phyloP scores from a whole-genome alignment of 257 asterid species.

The Rubia yunnanensis region DNA sequence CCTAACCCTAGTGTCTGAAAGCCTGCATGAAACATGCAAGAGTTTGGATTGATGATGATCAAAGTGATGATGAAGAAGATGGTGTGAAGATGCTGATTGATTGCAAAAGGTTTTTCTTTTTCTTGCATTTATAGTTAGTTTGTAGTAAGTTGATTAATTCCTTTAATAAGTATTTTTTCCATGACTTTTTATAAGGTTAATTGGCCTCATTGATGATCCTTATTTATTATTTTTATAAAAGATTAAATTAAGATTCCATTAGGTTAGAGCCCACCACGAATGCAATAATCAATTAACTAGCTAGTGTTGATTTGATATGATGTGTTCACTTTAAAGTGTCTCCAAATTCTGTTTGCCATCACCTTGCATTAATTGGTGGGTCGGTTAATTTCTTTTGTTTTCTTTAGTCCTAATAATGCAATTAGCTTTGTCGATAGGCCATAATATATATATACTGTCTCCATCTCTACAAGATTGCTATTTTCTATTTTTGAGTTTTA shows the following conservation, averaged over 20 bases:
- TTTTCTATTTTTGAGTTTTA: too few species aligned
- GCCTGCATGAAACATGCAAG: slow-evolving; percentile 29
- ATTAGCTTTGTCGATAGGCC: slow-evolving; percentile 21
- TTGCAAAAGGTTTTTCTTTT: slow-evolving; percentile 25
- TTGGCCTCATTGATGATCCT: slow-evolving; percentile 1
- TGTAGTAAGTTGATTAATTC: not conserved
- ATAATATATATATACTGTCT: too few species aligned
- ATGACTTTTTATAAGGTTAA: not conserved
- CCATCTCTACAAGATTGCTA: too few species aligned
- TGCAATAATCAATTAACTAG: slow-evolving; percentile 13
- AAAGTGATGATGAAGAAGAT: not conserved
- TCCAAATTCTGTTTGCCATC: slow-evolving; percentile 36
- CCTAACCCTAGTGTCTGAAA: slow-evolving; percentile 48
- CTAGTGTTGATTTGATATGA: not conserved
- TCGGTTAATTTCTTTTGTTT: slow-evolving; percentile 19
- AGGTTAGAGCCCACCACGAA: slow-evolving; percentile 23
- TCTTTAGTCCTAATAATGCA: slow-evolving; percentile 34
- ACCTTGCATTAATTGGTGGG: slow-evolving; percentile 32
- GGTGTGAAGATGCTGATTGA: not conserved
- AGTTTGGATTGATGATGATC: not conserved
- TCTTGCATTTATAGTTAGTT: slow-evolving; percentile 13
- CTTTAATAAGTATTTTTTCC: not conserved
- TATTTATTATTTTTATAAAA: not conserved
- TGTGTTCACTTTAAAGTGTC: slow-evolving; percentile 24
- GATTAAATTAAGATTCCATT: slow-evolving; percentile 26